Percentiles rank a stretch among this genome's conserved stretches.
phyloP scores from a whole-genome alignment of 73 alveolate genomes.

The Paraurostyla sp. region DNA sequence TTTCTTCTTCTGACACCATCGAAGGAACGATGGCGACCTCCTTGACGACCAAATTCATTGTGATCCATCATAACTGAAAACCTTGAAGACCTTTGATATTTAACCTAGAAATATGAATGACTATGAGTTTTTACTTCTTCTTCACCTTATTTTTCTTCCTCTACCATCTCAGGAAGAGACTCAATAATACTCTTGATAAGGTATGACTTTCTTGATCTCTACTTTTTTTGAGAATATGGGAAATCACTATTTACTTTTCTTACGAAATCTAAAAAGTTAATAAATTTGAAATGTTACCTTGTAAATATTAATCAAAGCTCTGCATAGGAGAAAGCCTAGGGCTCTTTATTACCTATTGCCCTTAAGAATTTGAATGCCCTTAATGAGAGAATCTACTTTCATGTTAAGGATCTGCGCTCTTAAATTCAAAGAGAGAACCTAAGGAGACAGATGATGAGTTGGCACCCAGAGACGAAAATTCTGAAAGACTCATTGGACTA shows the following conservation, averaged over 20 bases:
- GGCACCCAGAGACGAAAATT: background rate
- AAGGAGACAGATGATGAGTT: background rate
- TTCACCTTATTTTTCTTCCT: conserved; percentile 38
- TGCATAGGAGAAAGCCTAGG: conserved; percentile 37
- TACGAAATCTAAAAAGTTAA: background rate
- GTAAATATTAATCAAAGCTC: conserved; percentile 14
- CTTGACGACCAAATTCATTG: conserved; percentile 36
- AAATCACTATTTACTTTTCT: conserved; percentile 33
- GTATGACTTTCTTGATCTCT: conserved; percentile 25
- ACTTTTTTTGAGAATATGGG: conserved; percentile 8
- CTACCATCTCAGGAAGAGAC: conserved; percentile 35
- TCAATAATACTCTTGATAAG: conserved; percentile 4
- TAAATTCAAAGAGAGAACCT: background rate
- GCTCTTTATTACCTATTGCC: conserved; percentile 5
- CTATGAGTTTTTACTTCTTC: background rate
- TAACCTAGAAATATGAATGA: background rate
- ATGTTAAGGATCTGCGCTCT: background rate
- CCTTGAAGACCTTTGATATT: background rate
- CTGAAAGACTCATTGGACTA: conserved; percentile 11
- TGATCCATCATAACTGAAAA: conserved; percentile 46
- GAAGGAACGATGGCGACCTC: conserved; percentile 29
- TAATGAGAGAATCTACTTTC: background rate
- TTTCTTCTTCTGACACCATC: conserved; percentile 33
- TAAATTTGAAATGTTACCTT: background rate
- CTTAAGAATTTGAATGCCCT: background rate